These are phyloP conservation scores for Aureobasidium sp. DNA, from an alignment of 2,329 filamentous ascomycete genomes.

Conservation along the genomic window DNA sequence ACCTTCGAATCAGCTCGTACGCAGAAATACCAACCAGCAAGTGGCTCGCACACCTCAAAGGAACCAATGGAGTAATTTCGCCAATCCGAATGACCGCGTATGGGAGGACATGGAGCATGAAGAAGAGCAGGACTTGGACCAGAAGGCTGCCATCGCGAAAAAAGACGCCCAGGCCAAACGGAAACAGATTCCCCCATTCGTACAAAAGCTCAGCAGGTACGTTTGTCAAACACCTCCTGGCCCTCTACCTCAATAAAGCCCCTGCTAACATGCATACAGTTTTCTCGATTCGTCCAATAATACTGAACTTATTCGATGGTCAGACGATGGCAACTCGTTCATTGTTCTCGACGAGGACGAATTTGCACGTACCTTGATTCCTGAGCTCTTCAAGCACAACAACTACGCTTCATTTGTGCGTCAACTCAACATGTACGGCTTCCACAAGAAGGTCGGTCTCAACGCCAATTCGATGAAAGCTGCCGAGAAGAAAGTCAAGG, in stretches of 20 bases:
- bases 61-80: constrained; percentile 36
- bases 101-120: constrained; percentile 51
- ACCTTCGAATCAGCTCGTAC: constrained; percentile 39
- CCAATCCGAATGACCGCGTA: constrained; percentile 29
- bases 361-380: constrained; percentile 66
- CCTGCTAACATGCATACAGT: constrained; percentile 41
- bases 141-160: constrained; percentile 73
- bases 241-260: constrained; percentile 16
- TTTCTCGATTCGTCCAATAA: constrained; percentile 92
- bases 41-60: constrained; percentile 32
- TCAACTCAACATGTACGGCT: constrained; percentile 55
- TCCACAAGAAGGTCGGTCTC: constrained; percentile 55
- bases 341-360: constrained; percentile 94
- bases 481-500: constrained; percentile 87
- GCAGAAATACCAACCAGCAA: constrained; percentile 41
- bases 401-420: constrained; percentile 73
- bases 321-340: constrained; percentile 91
- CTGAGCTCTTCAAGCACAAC: constrained; percentile 72
- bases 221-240: constrained; percentile 23
- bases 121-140: constrained; percentile 71
- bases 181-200: constrained; percentile 95
- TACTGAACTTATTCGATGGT: constrained; percentile 93
- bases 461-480: constrained; percentile 98
- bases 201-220: constrained; percentile 95
- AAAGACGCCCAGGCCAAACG: constrained; percentile 81